Evolutionary conservation across 192 early-diverging fungal species (phyloP).

Genomic region (Cetraspora pellucida): DNA sequence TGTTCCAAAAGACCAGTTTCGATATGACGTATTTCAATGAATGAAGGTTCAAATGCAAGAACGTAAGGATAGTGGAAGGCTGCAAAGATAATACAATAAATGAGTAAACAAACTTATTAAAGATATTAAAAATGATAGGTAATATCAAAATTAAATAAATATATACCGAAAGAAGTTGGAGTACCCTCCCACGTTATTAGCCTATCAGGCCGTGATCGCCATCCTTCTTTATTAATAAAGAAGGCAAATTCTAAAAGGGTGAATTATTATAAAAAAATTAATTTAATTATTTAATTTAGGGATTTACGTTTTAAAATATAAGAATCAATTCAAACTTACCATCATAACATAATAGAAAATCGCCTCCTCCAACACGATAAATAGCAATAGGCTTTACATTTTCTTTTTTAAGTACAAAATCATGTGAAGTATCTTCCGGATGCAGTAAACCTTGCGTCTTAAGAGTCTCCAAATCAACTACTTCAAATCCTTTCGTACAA

Average conservation of each 20-base stretch:
- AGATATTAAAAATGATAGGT: background rate
- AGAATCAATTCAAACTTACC: constrained; percentile 48
- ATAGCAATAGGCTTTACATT: constrained; percentile 78
- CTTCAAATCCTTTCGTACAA: constrained; percentile 84
- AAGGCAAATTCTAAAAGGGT: constrained; percentile 80
- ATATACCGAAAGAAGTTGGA: constrained; percentile 73
- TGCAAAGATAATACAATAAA: background rate
- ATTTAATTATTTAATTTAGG: background rate
- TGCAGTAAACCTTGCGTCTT: constrained; percentile 88
- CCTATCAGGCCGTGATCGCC: constrained; percentile 71
- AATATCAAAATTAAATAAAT: background rate
- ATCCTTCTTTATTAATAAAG: constrained; percentile 87
- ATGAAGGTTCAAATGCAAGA: constrained; percentile 85
- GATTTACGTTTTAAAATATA: background rate
- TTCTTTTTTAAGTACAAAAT: constrained; percentile 80
- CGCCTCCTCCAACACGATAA: constrained; percentile 67
- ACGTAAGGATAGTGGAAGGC: constrained; percentile 82
- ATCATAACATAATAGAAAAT: constrained; percentile 92
- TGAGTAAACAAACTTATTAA: background rate
- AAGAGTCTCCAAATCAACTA: constrained; percentile 83
- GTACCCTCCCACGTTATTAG: constrained; percentile 86
- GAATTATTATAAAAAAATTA: constrained; percentile 29
- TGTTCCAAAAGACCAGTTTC: constrained; percentile 72
- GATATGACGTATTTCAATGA: constrained; percentile 87
- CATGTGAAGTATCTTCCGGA: constrained; percentile 74